Evolutionary conservation across 306 rosid genomes (phyloP), one percentile per base, ranked within the genome.

Genomic region (Cajanus cajan): DNA sequence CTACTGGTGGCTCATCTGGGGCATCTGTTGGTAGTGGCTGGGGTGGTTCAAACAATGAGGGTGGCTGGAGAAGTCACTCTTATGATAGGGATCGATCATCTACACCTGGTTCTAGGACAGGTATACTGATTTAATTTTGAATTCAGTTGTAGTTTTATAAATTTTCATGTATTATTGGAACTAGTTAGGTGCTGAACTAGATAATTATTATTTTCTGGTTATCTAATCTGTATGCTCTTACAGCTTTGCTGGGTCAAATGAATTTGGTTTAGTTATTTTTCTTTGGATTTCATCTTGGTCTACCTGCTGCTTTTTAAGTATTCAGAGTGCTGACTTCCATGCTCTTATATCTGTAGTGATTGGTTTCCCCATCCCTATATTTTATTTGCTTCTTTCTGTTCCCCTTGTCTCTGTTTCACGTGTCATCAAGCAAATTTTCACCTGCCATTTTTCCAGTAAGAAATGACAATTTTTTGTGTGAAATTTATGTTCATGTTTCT

Each of bases 1-100:
- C 98, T n/a, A 65, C 92, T 71, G 98, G 97, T 71, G 97, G 95
- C 79, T 92, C 98, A 47, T 90, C 97, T 1, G 97, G 92, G 73
- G 87, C 88, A 76, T 89, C 97, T 21, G 90, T 15, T 10, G 98
- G 93, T 74, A 85, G 97, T 77, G 89, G 93, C 48, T 92, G 97
- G 96, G 95, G 97, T 55, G 91, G 93, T 80, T 88, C 97, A 52
- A 81, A 85, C 12, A 82, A 72, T 50, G 98, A 92, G 55, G 93
- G 97, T 87, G 91, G 92, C 51, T 88, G 98, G 97, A 90, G 93
- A 77, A 84, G 92, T 78, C 93, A 90, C 81, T 87, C 97, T 16
- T 79, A 77, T 61, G 99, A 92, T 76, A 86, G 98, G 86, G 96
- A 90, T 45, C 90, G 90, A 24, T 92, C 98, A 50, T 91, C 97